Conservation (phyloP, 192 early-diverging fungal genomes). For the Globomyces pollinis-pini region DNA sequence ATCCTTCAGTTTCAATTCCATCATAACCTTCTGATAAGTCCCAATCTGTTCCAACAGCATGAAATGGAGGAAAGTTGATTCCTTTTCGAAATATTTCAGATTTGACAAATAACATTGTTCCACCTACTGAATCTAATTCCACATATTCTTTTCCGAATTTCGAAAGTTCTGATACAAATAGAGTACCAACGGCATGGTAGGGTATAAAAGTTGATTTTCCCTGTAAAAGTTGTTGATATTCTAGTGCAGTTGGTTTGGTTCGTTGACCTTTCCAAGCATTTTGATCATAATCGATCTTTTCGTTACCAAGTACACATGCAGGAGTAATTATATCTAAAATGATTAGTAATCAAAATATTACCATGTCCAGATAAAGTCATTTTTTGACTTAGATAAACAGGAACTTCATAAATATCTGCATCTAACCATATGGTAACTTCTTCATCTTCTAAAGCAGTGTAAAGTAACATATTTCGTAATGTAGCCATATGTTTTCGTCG, state of each 20-base stretch:
- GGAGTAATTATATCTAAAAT: background rate
- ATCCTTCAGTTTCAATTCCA: slow-evolving; percentile 34
- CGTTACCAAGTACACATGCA: background rate
- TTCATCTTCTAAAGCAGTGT: slow-evolving; percentile 10
- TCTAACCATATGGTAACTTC: slow-evolving; percentile 32
- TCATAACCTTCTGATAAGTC: slow-evolving; percentile 23
- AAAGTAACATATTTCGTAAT: slow-evolving; percentile 21
- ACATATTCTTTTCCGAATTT: background rate
- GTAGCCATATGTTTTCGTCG: slow-evolving; percentile 21
- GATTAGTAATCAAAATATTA: slow-evolving; percentile 9
- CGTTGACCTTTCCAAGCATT: no score
- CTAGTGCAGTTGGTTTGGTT: background rate
- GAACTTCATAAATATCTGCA: slow-evolving; percentile 24
- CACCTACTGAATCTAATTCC: slow-evolving; percentile 28
- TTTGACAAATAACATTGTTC: slow-evolving; percentile 23
- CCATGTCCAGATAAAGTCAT: slow-evolving; percentile 28
- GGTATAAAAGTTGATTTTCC: no score
- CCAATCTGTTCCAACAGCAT: slow-evolving; percentile 25
- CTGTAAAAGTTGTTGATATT: background rate
- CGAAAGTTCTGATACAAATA: no score
- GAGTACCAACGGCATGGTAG: no score
- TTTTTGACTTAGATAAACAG: slow-evolving; percentile 18
- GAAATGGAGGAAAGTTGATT: slow-evolving; percentile 20
- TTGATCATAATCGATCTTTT: background rate
- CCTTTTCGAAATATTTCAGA: slow-evolving; percentile 24